Percentiles rank a stretch among this genome's conserved stretches.
Evolutionary conservation across 345 rosid species (phyloP).

Genomic region (Brassica incana): DNA sequence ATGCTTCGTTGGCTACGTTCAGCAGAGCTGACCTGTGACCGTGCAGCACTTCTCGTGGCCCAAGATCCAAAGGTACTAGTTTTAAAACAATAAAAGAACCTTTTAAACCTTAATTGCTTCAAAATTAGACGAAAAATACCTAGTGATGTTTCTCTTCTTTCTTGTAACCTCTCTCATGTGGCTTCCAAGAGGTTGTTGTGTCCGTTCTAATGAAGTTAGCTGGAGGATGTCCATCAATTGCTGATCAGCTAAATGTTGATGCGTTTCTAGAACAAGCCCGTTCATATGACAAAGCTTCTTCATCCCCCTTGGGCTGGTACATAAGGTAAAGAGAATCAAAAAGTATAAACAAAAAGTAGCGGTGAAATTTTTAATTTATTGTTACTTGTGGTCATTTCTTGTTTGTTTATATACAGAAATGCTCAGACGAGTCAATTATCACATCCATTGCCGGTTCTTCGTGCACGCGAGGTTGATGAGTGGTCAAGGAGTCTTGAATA

Average conservation of each 20-base stretch:
- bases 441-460: slow-evolving; percentile 96
- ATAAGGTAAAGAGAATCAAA: slow-evolving; percentile 61
- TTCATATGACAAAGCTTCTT: slow-evolving; percentile 90
- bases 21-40: slow-evolving; percentile 96
- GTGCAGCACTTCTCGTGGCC: slow-evolving; percentile 96
- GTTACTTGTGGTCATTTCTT: background rate
- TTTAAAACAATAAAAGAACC: background rate
- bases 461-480: slow-evolving; percentile 93
- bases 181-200: slow-evolving; percentile 90
- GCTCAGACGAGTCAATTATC: slow-evolving; percentile 94
- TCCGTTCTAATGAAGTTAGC: slow-evolving; percentile 94
- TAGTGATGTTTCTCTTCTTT: slow-evolving; percentile 24
- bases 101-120: background rate
- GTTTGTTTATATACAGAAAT: slow-evolving; percentile 55
- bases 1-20: slow-evolving; percentile 88
- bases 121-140: background rate
- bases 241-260: slow-evolving; percentile 91
- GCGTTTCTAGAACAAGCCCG: slow-evolving; percentile 98
- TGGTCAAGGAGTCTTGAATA: slow-evolving; percentile 89
- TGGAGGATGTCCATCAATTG: slow-evolving; percentile 90
- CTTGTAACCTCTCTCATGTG: slow-evolving; percentile 39
- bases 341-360: no score
- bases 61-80: slow-evolving; percentile 82
- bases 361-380: background rate
- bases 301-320: slow-evolving; percentile 86